These are phyloP conservation scores for Didymella glomerata DNA, from an alignment of 2,329 filamentous ascomycete genomes.

Conservation along the genomic window DNA sequence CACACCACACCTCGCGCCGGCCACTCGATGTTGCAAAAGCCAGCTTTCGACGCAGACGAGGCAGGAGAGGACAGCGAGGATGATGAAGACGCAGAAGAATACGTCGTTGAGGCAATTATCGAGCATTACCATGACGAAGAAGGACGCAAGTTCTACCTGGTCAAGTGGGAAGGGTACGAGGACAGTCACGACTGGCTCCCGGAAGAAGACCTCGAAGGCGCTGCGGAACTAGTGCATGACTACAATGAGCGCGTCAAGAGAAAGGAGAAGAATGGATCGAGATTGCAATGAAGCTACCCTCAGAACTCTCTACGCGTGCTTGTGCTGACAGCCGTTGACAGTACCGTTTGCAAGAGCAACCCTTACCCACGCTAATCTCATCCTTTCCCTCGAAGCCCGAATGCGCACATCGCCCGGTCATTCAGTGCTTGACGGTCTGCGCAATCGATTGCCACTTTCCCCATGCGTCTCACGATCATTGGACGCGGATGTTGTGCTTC, in stretches of 20 bases:
- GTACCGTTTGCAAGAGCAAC: background rate
- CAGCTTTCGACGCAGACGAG: background rate
- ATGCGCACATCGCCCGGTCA: background rate
- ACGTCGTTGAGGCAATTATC: slow-evolving; percentile 41
- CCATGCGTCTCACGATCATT: background rate
- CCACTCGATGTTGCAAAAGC: background rate
- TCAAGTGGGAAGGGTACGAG: slow-evolving; percentile 48
- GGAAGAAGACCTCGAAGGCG: slow-evolving; percentile 39
- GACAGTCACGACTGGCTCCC: slow-evolving; percentile 45
- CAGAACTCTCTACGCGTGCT: too few species aligned
- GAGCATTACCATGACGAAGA: slow-evolving; percentile 36
- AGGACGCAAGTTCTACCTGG: slow-evolving; percentile 36
- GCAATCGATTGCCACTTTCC: background rate
- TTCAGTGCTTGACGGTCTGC: background rate
- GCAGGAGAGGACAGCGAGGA: background rate
- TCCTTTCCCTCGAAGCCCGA: background rate
- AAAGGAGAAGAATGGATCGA: background rate
- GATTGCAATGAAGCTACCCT: background rate
- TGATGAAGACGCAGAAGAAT: slow-evolving; percentile 34
- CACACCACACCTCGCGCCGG: background rate
- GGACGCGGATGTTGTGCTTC: background rate
- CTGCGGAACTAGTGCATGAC: slow-evolving; percentile 36
- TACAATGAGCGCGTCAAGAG: slow-evolving; percentile 27
- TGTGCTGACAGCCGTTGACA: background rate
- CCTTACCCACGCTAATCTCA: background rate